Base-by-base conservation (phyloP, 345 rosid species). In the Arabidopsis thaliana region DNA sequence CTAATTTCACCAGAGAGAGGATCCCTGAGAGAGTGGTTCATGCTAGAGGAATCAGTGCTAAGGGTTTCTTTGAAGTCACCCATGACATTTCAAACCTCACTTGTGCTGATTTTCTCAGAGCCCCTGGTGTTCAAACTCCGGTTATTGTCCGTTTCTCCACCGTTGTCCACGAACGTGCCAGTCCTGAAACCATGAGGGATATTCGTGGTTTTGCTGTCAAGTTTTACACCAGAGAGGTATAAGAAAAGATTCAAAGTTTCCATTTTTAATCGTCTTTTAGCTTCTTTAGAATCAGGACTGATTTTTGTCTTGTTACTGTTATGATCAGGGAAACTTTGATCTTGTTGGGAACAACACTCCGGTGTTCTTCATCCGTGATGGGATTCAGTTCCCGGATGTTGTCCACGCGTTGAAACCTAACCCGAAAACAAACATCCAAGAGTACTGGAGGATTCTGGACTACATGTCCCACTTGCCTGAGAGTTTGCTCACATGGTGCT, bases 261-360 rank as follows among this genome's bases (percentile, higher is more conserved):
- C 25, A 4, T n/a, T 40, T 55, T 55, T 76, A 0, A 9, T 53
- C 2, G 7, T 53, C 49, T 4, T 32, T 3, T 49, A 8, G 59
- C 38, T 48, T 63, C 44, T 28, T 49, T 71, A 41, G 64, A 38
- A 38, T 48, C 32, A 65, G 16, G 30, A 33, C 72, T 72, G 28
- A 71, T 65, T 13, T 32, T 22, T 78, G 22, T 49, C 8, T 63
- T 60, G 28, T 2, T 33, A 3, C 24, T 67, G 13, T 8, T 49
- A 10, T 56, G 86, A 55, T 58, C 83, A 96, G 99, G 99, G 99
- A 13, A 96, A 96, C 78, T 96, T 96, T 79, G 99, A 96, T 82
- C 91, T 96, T 33, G 98, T 96, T 76, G 99, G 99, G 16, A 96
- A 96, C 94, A 96, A 96, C 79, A 89, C 92, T 75, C 99, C 97